phyloP scores from a whole-genome alignment of 306 rosid species.

The Ormosia semicastrata region DNA sequence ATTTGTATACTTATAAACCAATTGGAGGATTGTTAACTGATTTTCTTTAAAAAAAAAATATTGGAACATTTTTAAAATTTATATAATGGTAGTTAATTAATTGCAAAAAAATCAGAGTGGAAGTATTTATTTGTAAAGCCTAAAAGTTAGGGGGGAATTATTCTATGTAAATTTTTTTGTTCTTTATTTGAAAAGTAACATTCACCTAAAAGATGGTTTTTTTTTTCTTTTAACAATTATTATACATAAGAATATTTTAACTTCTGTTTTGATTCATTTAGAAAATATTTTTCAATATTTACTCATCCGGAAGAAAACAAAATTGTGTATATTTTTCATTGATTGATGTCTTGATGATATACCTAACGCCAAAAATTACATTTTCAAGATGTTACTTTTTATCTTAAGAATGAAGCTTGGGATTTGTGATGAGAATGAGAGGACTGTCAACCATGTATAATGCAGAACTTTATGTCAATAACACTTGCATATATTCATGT shows the following conservation, averaged over 20 bases:
- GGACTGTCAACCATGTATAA: not conserved
- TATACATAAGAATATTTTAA: not conserved
- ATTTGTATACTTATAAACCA: no score
- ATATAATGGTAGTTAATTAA: not conserved
- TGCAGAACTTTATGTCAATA: constrained; percentile 11
- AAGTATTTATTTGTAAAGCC: not conserved
- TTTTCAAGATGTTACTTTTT: constrained; percentile 33
- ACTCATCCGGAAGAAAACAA: constrained; percentile 1
- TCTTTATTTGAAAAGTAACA: not conserved
- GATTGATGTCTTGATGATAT: constrained; percentile 39
- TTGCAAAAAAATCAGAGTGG: not conserved
- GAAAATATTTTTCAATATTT: constrained; percentile 4
- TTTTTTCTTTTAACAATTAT: not conserved
- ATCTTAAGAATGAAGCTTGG: constrained; percentile 34
- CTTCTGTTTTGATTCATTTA: not conserved
- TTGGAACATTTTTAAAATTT: not conserved
- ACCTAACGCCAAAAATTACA: constrained; percentile 26
- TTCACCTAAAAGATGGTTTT: not conserved
- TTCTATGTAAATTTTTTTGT: not conserved
- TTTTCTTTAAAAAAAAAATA: no score
- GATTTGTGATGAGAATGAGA: constrained; percentile 19
- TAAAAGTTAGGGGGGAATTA: not conserved
- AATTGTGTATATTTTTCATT: constrained; percentile 8
- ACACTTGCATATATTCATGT: not conserved
- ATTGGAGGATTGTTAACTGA: no score